A percentile compares a stretch with the other conserved stretches of the same genome.
Conservation (phyloP, 2,329 filamentous ascomycete species). For the Colletotrichum sp. region DNA sequence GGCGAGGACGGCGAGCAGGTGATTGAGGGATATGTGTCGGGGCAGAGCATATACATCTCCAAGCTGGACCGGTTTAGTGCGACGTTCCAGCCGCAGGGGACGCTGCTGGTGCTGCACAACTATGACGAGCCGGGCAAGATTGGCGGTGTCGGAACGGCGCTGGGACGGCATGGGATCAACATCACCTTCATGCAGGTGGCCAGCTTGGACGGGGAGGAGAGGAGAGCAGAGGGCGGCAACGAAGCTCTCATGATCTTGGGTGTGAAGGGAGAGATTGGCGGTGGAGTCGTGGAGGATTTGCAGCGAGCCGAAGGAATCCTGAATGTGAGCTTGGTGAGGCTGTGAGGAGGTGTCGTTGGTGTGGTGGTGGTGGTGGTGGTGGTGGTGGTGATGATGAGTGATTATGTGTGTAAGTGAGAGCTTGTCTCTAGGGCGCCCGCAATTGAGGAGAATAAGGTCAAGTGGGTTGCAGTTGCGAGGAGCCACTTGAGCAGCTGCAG, state of each 20-base stretch:
- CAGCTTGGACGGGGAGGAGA: constrained; percentile 48
- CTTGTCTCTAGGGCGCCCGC: neutral
- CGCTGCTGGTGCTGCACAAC: constrained; percentile 79
- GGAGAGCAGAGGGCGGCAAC: constrained; percentile 42
- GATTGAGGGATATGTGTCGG: constrained; percentile 71
- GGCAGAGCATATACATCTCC: constrained; percentile 70
- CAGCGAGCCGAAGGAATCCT: constrained; percentile 57
- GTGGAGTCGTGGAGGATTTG: constrained; percentile 57
- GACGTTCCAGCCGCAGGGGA: constrained; percentile 75
- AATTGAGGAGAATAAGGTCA: neutral
- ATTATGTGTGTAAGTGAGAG: neutral
- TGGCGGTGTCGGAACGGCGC: constrained; percentile 73
- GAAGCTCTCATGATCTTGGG: constrained; percentile 86
- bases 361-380: neutral
- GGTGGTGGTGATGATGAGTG: neutral
- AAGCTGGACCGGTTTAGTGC: constrained; percentile 76
- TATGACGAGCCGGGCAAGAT: constrained; percentile 85
- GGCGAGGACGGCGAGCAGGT: constrained; percentile 43
- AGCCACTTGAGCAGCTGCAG: neutral
- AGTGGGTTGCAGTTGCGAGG: neutral
- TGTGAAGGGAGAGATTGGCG: constrained; percentile 68
- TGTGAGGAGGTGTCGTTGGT: constrained; percentile 31
- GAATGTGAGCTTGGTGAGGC: constrained; percentile 56
- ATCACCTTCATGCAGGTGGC: constrained; percentile 82
- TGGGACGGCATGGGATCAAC: constrained; percentile 76